These are phyloP conservation scores for Eurotiales sp. DNA, from an alignment of 2,329 filamentous ascomycete genomes.

Conservation along the genomic window DNA sequence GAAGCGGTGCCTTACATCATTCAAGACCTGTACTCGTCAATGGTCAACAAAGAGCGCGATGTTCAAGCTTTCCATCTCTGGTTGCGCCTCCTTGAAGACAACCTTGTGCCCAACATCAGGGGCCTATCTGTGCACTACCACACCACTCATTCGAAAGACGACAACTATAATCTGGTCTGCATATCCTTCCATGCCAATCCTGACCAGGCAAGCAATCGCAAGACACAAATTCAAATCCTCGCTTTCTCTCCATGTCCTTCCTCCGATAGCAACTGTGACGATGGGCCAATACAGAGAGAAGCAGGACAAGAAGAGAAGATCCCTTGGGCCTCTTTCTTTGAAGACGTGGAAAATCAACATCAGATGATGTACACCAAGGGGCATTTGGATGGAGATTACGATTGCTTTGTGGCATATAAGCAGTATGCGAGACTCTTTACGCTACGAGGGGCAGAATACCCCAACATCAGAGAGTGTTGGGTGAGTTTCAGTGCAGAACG, in stretches of 20 bases:
- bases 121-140: constrained; percentile 8
- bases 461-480: constrained; percentile 10
- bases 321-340: constrained; percentile 2
- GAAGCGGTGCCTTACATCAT: neutral
- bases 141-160: neutral
- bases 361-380: neutral
- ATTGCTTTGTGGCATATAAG: constrained; percentile 10
- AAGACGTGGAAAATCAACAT: constrained; percentile 3
- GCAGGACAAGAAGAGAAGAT: neutral
- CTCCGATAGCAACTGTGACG: neutral
- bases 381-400: constrained; percentile 10
- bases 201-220: constrained; percentile 4
- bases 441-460: neutral
- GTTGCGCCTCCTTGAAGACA: constrained; percentile 9
- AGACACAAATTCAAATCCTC: constrained; percentile 12
- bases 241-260: neutral
- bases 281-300: neutral
- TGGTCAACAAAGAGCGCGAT: constrained; percentile 5
- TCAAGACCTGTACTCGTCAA: constrained; percentile 9
- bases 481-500: constrained; percentile 4
- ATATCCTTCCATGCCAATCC: constrained; percentile 5
- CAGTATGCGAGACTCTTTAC: constrained; percentile 10
- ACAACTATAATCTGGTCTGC: constrained; percentile 4
- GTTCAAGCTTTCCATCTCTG: constrained; percentile 12
- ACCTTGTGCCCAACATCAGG: constrained; percentile 12